Conservation (phyloP, 495 filamentous ascomycete genomes). For the Paragyromitra xinjiangensis region DNA sequence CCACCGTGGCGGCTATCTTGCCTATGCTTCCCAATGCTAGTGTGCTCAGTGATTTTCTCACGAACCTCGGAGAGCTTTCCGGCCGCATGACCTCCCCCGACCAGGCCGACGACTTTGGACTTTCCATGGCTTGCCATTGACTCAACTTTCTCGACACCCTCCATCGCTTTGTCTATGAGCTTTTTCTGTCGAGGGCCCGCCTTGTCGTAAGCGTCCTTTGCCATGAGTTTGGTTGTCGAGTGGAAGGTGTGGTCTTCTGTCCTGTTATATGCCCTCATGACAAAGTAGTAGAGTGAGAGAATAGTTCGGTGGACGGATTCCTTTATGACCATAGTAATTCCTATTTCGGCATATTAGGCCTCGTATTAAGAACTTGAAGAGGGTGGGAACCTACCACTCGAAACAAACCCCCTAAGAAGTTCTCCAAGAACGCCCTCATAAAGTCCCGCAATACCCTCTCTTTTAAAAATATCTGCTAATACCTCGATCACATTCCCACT, state of each 20-base stretch:
- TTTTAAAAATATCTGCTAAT: conserved; percentile 41
- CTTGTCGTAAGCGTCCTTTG: conserved; percentile 47
- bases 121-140: conserved; percentile 42
- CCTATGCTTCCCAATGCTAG: conserved; percentile 35
- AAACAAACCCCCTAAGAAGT: conserved; percentile 84
- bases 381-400: conserved; percentile 64
- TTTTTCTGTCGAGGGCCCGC: conserved; percentile 50
- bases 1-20: conserved; percentile 27
- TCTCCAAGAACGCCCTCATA: conserved; percentile 83
- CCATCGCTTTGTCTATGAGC: conserved; percentile 45
- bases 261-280: conserved; percentile 56
- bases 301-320: conserved; percentile 79
- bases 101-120: conserved; percentile 34
- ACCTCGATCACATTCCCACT: conserved; percentile 48
- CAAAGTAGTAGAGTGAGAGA: conserved; percentile 71
- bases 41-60: conserved; percentile 37
- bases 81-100: conserved; percentile 27
- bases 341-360: conserved; percentile 40
- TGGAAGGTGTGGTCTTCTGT: conserved; percentile 50
- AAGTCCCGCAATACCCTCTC: conserved; percentile 73
- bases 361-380: conserved; percentile 3
- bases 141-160: conserved; percentile 38
- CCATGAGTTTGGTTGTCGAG: conserved; percentile 45
- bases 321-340: conserved; percentile 89
- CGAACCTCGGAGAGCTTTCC: conserved; percentile 30